These are phyloP conservation scores for Ensete glaucum DNA, from an alignment of 176 grass and related monocot genomes.

Conservation along the genomic window DNA sequence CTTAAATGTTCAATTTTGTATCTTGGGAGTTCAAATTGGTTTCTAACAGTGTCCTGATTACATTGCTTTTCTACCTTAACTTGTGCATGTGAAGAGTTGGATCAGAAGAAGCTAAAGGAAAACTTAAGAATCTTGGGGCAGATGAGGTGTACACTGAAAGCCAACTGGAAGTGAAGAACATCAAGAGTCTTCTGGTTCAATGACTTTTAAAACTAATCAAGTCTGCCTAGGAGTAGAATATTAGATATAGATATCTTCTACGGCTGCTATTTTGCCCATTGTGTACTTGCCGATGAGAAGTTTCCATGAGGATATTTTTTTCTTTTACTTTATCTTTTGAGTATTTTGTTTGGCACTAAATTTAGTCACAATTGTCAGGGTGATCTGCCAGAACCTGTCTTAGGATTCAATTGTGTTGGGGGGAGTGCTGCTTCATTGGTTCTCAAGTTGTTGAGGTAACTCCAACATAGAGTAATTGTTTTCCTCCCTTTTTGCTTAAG, in stretches of 20 bases:
- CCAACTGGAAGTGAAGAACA: constrained; percentile 68
- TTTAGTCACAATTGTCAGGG: constrained; percentile 36
- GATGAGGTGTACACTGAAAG: constrained; percentile 65
- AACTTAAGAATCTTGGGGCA: constrained; percentile 74
- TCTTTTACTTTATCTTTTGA: not conserved
- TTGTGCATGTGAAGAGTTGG: constrained; percentile 41
- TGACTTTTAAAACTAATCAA: constrained; percentile 2
- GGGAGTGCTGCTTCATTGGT: constrained; percentile 69
- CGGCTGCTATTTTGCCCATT: not conserved
- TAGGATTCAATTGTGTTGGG: constrained; percentile 96
- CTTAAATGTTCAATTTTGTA: not conserved
- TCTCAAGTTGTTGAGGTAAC: constrained; percentile 71
- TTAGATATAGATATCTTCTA: constrained; percentile 4
- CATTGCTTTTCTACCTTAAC: constrained; percentile 1
- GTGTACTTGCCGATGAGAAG: not conserved
- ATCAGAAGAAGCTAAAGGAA: constrained; percentile 60
- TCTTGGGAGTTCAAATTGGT: not conserved
- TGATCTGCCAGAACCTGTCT: constrained; percentile 63
- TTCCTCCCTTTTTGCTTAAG: not conserved
- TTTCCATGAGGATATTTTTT: not conserved
- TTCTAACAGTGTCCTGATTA: not conserved
- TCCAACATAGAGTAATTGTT: not conserved
- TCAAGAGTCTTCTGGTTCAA: constrained; percentile 69
- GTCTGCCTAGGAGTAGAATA: not conserved
- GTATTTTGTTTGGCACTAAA: constrained; percentile 17